A percentile compares a stretch with the other conserved stretches of the same genome.
phyloP scores from a whole-genome alignment of 2,329 filamentous ascomycete species.

The Magnaporthales sp. region DNA sequence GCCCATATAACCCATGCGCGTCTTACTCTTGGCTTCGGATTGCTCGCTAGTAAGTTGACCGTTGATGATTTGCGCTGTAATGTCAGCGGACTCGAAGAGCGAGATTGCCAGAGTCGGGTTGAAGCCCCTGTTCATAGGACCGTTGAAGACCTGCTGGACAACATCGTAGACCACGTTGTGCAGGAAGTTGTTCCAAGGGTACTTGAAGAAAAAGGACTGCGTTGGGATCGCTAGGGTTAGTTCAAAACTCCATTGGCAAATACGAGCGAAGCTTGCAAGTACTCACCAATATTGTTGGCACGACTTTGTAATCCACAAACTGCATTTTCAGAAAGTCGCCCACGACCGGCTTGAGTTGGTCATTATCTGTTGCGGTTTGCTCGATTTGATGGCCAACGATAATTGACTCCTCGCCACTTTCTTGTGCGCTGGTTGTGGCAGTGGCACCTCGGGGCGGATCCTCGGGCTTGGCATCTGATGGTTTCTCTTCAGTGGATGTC shows the following conservation, averaged over 20 bases:
- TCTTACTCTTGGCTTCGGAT: slow-evolving; percentile 73
- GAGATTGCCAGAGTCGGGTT: slow-evolving; percentile 86
- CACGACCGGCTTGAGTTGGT: slow-evolving; percentile 59
- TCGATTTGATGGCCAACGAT: slow-evolving; percentile 16
- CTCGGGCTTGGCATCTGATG: neutral
- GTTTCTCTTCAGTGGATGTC: neutral
- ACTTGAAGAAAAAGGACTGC: slow-evolving; percentile 94
- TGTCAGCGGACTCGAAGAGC: slow-evolving; percentile 81
- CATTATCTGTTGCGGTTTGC: slow-evolving; percentile 11
- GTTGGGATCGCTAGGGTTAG: slow-evolving; percentile 11
- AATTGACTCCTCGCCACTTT: slow-evolving; percentile 19
- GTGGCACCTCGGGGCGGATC: neutral
- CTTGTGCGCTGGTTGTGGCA: slow-evolving; percentile 6
- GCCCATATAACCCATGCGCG: slow-evolving; percentile 96
- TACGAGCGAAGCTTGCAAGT: neutral
- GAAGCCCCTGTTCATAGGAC: slow-evolving; percentile 91
- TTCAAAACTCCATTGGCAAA: neutral
- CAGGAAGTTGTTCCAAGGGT: slow-evolving; percentile 98
- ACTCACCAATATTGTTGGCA: slow-evolving; percentile 87
- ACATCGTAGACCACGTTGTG: slow-evolving; percentile 99
- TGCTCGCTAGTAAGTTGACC: slow-evolving; percentile 83
- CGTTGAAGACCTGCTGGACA: slow-evolving; percentile 98
- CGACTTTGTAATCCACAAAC: slow-evolving; percentile 89
- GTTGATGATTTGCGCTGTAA: slow-evolving; percentile 86
- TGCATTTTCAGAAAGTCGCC: slow-evolving; percentile 93